phyloP scores from a whole-genome alignment of 2,329 filamentous ascomycete species.

The Ophiostoma quercus region DNA sequence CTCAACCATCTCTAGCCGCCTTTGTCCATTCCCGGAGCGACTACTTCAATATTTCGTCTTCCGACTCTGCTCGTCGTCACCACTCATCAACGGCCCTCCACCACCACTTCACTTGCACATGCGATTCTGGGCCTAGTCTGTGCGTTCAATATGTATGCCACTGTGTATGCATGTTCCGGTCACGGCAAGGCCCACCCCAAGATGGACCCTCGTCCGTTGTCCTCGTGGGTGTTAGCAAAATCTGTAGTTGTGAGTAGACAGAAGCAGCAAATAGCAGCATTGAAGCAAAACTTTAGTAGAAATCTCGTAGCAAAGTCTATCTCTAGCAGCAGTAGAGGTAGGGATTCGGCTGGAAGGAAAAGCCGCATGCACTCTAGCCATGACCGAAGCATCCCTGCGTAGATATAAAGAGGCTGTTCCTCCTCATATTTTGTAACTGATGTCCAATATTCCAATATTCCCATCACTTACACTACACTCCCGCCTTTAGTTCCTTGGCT shows the following conservation, averaged over 20 bases:
- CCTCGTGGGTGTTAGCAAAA: neutral
- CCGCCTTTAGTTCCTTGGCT: neutral
- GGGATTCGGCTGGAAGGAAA: neutral
- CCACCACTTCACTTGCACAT: neutral
- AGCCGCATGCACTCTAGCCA: neutral
- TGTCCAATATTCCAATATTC: neutral
- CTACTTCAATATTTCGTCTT: neutral
- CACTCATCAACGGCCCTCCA: neutral
- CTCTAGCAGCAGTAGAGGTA: neutral
- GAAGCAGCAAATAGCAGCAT: too few relatives aligned
- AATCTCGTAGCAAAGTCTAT: neutral
- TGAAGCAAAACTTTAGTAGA: neutral
- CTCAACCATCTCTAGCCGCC: neutral
- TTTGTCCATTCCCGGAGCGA: neutral
- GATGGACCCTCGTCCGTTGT: neutral
- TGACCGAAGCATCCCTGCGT: neutral
- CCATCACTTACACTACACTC: neutral
- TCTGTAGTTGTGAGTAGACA: neutral
- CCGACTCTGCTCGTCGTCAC: neutral
- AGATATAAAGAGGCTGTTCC: neutral
- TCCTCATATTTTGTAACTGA: neutral
- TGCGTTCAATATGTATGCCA: neutral
- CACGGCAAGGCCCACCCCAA: neutral
- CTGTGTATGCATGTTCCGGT: neutral
- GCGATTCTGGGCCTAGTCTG: neutral